Percentiles rank a stretch among this genome's conserved stretches.
phyloP scores from a whole-genome alignment of 1,284 basidiomycete genomes.

The Trametes hirsuta region DNA sequence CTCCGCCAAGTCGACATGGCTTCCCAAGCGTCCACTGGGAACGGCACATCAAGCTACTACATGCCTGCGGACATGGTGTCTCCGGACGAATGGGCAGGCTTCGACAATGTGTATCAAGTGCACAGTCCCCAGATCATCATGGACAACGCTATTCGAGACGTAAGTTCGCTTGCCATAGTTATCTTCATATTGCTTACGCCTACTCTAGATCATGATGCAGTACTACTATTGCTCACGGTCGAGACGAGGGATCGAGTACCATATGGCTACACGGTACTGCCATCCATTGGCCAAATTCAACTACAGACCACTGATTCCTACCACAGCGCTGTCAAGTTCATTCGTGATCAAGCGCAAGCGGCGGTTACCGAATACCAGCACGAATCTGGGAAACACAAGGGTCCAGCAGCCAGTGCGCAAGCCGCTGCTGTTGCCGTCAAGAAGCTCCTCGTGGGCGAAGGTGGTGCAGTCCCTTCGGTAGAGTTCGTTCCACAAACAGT shows the following conservation, averaged over 20 bases:
- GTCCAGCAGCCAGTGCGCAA: slow-evolving; percentile 50
- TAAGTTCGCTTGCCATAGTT: slow-evolving; percentile 2
- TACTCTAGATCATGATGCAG: slow-evolving; percentile 74
- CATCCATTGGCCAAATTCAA: slow-evolving; percentile 10
- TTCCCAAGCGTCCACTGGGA: slow-evolving; percentile 37
- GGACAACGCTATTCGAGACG: slow-evolving; percentile 67
- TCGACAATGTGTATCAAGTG: slow-evolving; percentile 91
- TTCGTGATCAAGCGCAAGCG: slow-evolving; percentile 75
- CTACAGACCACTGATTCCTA: not conserved
- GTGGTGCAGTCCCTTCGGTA: slow-evolving; percentile 44
- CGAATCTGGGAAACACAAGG: slow-evolving; percentile 39
- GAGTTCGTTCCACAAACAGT: slow-evolving; percentile 38
- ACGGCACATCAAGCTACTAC: slow-evolving; percentile 52
- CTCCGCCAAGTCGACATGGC: slow-evolving; percentile 51
- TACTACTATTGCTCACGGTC: slow-evolving; percentile 88
- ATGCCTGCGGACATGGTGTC: slow-evolving; percentile 69
- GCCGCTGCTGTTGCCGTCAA: slow-evolving; percentile 64
- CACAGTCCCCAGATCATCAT: slow-evolving; percentile 88
- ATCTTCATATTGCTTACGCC: not conserved
- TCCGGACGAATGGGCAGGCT: slow-evolving; percentile 77
- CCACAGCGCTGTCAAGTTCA: slow-evolving; percentile 81
- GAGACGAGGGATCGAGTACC: slow-evolving; percentile 83
- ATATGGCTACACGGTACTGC: slow-evolving; percentile 80
- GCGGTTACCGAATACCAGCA: slow-evolving; percentile 40
- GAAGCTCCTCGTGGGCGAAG: slow-evolving; percentile 60